Base-by-base conservation (phyloP, 2,329 filamentous ascomycete species). In the Elsinoe australis region DNA sequence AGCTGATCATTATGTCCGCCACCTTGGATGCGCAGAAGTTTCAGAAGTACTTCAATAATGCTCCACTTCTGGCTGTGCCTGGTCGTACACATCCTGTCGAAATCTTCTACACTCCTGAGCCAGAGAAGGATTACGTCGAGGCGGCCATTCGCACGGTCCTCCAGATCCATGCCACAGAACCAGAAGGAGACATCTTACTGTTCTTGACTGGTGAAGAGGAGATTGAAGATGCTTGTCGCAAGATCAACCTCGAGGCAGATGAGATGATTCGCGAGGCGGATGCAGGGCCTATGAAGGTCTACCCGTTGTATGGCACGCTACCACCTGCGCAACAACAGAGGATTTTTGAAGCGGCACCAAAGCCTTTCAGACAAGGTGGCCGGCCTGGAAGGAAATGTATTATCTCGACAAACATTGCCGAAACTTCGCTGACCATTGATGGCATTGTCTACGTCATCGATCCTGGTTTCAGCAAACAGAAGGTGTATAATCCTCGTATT, bases 391-490 rank as follows among this genome's bases (percentile, higher is more conserved):
- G 92, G 53, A 98, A 98, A 67, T 83, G 82, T 62, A 94, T 98
- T 58, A 78, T 98, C 22, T 87, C 89, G 7, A 98, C 92, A 56
- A 98, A 98, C 67, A 98, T 98, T 66, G 92, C 92, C 35, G 92
- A 98, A 71, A 98, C 92, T 0, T 90, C 84, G 60, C 79, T 98
- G 67, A 98, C 92, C 38, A 98, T 98, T 52, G 92, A 98, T 62
- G 92, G 92, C 64, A 98, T 98, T 54, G 92, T 98, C 28, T 98
- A 95, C 61, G 92, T 98, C 26, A 90, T 98, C n/a, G 92, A 98
- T 61, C 90, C 92, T 2, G 92, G 92, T 28, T 98, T 98, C 72
- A 95, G 88, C 71, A 98, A 98, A 72, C 92, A 98, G 62, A 98
- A 96, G 69, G 92, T 96, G 54, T 98, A 96, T 74, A 96, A 98